A percentile compares a stretch with the other conserved stretches of the same genome.
Evolutionary conservation across 108 stramenopile genomes (phyloP).

Genomic region (Skeletonema menzelii): DNA sequence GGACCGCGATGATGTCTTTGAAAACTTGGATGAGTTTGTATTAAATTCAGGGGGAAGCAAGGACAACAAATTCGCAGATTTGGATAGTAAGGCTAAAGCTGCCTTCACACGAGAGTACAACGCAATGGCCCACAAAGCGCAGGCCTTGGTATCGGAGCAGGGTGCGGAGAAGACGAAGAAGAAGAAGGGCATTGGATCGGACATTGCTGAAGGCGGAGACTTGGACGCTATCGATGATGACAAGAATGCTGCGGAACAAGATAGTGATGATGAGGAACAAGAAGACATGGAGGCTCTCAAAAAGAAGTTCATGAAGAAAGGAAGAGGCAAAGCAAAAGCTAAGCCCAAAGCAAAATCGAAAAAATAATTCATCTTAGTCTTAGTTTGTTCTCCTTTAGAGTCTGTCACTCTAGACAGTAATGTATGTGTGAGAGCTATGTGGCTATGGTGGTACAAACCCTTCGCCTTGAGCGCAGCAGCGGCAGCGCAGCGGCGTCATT

Average conservation of each 20-base stretch:
- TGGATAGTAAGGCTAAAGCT: slow-evolving; percentile 85
- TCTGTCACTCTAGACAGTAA: too few relatives aligned
- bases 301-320: slow-evolving; percentile 30
- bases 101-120: slow-evolving; percentile 91
- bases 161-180: slow-evolving; percentile 44
- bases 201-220: slow-evolving; percentile 33
- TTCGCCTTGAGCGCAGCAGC: too few relatives aligned
- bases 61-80: slow-evolving; percentile 55
- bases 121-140: slow-evolving; percentile 66
- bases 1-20: slow-evolving; percentile 92
- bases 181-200: slow-evolving; percentile 32
- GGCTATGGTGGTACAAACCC: too few relatives aligned
- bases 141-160: slow-evolving; percentile 83
- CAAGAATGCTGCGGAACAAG: slow-evolving; percentile 39
- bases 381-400: neutral
- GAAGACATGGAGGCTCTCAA: slow-evolving; percentile 28
- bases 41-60: slow-evolving; percentile 48
- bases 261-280: slow-evolving; percentile 49
- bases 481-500: too few relatives aligned
- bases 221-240: slow-evolving; percentile 55
- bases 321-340: slow-evolving; percentile 23
- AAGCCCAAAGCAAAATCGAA: slow-evolving; percentile 4
- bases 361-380: neutral
- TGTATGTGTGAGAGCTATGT: too few relatives aligned
- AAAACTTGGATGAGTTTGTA: slow-evolving; percentile 83